Evolutionary conservation across 2,329 filamentous ascomycete species (phyloP), one percentile per base, ranked within the genome.

Genomic region (Passalora sequoiae): DNA sequence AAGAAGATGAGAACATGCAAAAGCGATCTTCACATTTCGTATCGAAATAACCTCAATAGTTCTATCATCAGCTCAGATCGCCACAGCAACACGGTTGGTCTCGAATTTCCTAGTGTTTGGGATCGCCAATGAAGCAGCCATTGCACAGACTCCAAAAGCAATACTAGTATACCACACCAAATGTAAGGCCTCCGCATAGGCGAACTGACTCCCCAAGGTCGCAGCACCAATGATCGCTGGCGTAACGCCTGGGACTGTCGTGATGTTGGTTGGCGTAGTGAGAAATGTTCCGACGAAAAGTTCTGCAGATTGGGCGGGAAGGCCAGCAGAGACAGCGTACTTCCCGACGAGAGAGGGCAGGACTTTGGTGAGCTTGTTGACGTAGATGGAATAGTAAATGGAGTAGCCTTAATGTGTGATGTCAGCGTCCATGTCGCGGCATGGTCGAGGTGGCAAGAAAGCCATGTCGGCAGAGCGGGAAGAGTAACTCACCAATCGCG

Each of bases 361-460:
- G 8, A 44, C 45, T 4, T 22, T 27, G 10, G 43, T 52, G 13
- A 60, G 44, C 45, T 59, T 59, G 43, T 55, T 56, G 21, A 38
- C 21, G 45, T 60, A 61, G 42, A 61, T 46, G 44, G 56, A 59
- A 52, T 56, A 61, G 46, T 60, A 61, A 40, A 61, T 55, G 12
- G 44, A 44, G 35, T 59, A 59, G 16, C 59, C n/a, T n/a, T n/a
- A n/a, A n/a, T n/a, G n/a, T n/a, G n/a, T n/a, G n/a, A n/a, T n/a
- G n/a, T n/a, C n/a, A n/a, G n/a, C n/a, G n/a, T n/a, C n/a, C n/a
- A n/a, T n/a, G n/a, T n/a, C n/a, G n/a, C n/a, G n/a, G n/a, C n/a
- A n/a, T n/a, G n/a, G n/a, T n/a, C n/a, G n/a, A n/a, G n/a, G n/a
- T n/a, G n/a, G n/a, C n/a, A n/a, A n/a, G n/a, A n/a, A n/a, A n/a